A percentile compares a stretch with the other conserved stretches of the same genome.
phyloP scores from a whole-genome alignment of 2,329 filamentous ascomycete species.

The Microcyclospora tardicrescens region DNA sequence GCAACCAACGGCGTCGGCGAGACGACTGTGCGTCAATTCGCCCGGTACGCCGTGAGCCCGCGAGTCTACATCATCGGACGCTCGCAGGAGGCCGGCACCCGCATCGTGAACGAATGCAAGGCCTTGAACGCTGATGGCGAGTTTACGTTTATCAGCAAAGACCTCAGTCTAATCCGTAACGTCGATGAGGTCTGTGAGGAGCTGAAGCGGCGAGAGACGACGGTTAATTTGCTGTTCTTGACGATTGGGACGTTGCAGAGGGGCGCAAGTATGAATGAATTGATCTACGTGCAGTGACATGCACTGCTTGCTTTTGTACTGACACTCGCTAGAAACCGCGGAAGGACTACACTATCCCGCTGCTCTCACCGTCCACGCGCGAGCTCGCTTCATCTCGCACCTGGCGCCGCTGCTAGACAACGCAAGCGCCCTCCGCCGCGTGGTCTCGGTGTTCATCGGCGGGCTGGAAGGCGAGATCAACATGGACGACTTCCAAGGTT shows the following conservation, averaged over 20 bases:
- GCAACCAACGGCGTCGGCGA: constrained; percentile 41
- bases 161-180: constrained; percentile 34
- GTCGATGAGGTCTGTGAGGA: constrained; percentile 38
- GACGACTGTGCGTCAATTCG: constrained; percentile 34
- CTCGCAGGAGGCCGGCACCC: constrained; percentile 27
- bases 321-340: constrained; percentile 12
- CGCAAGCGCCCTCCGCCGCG: constrained; percentile 12
- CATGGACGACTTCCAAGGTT: constrained; percentile 13
- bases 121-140: constrained; percentile 32
- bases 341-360: constrained; percentile 25
- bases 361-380: constrained; percentile 23
- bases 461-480: constrained; percentile 16
- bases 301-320: background rate
- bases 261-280: no score
- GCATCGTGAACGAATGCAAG: constrained; percentile 32
- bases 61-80: constrained; percentile 38
- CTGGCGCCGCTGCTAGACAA: constrained; percentile 24
- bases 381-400: constrained; percentile 26
- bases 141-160: constrained; percentile 35
- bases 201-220: constrained; percentile 35
- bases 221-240: constrained; percentile 35
- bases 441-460: constrained; percentile 16
- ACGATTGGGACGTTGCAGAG: background rate
- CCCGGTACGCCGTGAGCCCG: constrained; percentile 27
- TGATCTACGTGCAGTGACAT: no score